These are phyloP conservation scores for Conticribra guillardii DNA, from an alignment of 108 stramenopile genomes.

Conservation along the genomic window DNA sequence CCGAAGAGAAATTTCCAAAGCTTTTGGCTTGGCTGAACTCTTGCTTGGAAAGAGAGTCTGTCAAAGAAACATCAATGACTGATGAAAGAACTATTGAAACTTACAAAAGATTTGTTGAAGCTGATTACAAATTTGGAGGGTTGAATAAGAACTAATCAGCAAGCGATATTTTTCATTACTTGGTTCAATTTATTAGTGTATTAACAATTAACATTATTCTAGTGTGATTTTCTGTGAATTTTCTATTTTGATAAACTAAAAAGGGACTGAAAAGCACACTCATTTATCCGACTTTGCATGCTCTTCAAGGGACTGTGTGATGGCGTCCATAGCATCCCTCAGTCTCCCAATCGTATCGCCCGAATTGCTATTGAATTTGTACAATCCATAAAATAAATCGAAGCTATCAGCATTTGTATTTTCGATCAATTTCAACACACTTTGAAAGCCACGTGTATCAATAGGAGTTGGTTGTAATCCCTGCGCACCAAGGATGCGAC, in stretches of 20 bases:
- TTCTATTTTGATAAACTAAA: too few species aligned
- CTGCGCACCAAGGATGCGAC: constrained; percentile 94
- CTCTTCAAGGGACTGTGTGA: not conserved
- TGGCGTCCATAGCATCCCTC: constrained; percentile 52
- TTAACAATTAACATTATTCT: too few species aligned
- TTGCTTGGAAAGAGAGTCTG: constrained; percentile 49
- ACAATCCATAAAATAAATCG: constrained; percentile 98
- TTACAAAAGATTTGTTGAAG: constrained; percentile 39
- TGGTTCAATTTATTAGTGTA: too few species aligned
- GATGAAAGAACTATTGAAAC: constrained; percentile 47
- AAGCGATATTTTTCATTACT: too few species aligned
- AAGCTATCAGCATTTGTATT: constrained; percentile 96
- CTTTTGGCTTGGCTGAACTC: constrained; percentile 39
- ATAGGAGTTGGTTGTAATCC: constrained; percentile 78
- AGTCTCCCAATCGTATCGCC: constrained; percentile 48
- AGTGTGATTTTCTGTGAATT: too few species aligned
- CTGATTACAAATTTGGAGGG: constrained; percentile 51
- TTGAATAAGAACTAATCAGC: constrained; percentile 46
- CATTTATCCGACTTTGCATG: too few species aligned
- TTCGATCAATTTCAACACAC: constrained; percentile 90
- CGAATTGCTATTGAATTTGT: constrained; percentile 91
- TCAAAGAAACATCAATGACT: constrained; percentile 41
- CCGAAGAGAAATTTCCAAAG: constrained; percentile 40
- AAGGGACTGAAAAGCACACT: too few species aligned
- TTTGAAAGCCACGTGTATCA: constrained; percentile 97